Conservation (phyloP, 805 yeast species). For the Metschnikowia reukaufii region DNA sequence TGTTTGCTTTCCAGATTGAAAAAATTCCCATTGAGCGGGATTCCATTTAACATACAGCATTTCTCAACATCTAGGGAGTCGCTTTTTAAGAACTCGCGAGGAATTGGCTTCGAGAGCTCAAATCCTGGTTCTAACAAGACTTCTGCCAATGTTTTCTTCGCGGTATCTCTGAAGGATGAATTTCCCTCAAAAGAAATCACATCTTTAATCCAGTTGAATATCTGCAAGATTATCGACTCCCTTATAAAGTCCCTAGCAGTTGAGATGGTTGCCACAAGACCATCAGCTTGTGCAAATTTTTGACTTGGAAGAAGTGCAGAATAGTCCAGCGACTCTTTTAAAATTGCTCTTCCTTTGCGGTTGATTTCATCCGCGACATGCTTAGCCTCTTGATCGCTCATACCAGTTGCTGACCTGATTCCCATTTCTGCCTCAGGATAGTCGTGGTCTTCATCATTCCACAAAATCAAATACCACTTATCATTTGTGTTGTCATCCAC, state of each 20-base stretch:
- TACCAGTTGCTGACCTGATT: slow-evolving; percentile 36
- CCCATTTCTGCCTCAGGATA: slow-evolving; percentile 54
- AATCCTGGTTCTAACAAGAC: slow-evolving; percentile 40
- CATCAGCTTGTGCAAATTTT: slow-evolving; percentile 43
- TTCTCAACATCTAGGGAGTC: slow-evolving; percentile 15
- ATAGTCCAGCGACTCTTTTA: slow-evolving; percentile 34
- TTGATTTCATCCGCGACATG: slow-evolving; percentile 47
- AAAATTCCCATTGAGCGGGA: slow-evolving; percentile 29
- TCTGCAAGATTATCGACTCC: slow-evolving; percentile 44
- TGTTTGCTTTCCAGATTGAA: slow-evolving; percentile 24
- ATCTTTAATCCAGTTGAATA: slow-evolving; percentile 53
- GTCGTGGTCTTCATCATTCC: slow-evolving; percentile 79
- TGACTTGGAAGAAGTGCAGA: slow-evolving; percentile 32
- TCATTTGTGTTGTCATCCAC: slow-evolving; percentile 34
- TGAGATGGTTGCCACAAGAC: slow-evolving; percentile 56
- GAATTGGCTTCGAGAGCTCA: slow-evolving; percentile 32
- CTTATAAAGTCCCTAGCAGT: slow-evolving; percentile 51
- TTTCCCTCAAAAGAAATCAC: slow-evolving; percentile 29
- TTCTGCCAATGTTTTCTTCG: slow-evolving; percentile 45
- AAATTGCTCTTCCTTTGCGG: slow-evolving; percentile 47
- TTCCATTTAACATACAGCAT: slow-evolving; percentile 34
- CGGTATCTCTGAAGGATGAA: slow-evolving; percentile 26
- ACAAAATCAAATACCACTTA: slow-evolving; percentile 52
- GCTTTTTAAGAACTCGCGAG: slow-evolving; percentile 23
- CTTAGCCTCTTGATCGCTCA: slow-evolving; percentile 28